Conservation (phyloP, 2,329 filamentous ascomycete species). For the Venturia nashicola region DNA sequence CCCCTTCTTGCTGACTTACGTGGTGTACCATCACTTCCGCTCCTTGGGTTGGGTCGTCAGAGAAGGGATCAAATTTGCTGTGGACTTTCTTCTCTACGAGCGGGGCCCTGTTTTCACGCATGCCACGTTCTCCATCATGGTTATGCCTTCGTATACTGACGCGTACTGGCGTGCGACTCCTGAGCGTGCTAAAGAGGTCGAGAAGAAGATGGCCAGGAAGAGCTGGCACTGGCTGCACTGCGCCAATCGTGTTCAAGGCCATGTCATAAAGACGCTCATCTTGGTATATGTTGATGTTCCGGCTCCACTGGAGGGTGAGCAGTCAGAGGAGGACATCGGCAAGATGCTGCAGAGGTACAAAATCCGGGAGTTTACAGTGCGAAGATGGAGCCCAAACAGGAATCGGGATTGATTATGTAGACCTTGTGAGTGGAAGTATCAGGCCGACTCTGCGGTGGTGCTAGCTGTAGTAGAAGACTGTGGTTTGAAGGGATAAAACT, state of each 20-base stretch:
- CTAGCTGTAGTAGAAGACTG: background rate
- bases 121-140: conserved; percentile 79
- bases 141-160: conserved; percentile 71
- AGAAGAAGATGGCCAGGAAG: background rate
- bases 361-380: conserved; percentile 68
- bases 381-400: conserved; percentile 74
- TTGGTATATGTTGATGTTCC: conserved; percentile 88
- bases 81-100: conserved; percentile 89
- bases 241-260: conserved; percentile 76
- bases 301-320: conserved; percentile 40
- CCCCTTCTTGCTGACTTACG: conserved; percentile 74
- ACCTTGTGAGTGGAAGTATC: background rate
- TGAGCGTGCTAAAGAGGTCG: conserved; percentile 31
- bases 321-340: conserved; percentile 42
- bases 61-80: conserved; percentile 85
- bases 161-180: conserved; percentile 50
- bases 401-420: conserved; percentile 35
- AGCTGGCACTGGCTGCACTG: conserved; percentile 81
- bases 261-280: conserved; percentile 82
- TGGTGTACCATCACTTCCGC: conserved; percentile 90
- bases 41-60: conserved; percentile 91
- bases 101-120: conserved; percentile 90
- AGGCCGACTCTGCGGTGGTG: background rate
- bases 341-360: conserved; percentile 55
- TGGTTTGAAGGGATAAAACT: background rate